Conservation (phyloP, 2,329 filamentous ascomycete species). For the Colletotrichum neosansevieriae region DNA sequence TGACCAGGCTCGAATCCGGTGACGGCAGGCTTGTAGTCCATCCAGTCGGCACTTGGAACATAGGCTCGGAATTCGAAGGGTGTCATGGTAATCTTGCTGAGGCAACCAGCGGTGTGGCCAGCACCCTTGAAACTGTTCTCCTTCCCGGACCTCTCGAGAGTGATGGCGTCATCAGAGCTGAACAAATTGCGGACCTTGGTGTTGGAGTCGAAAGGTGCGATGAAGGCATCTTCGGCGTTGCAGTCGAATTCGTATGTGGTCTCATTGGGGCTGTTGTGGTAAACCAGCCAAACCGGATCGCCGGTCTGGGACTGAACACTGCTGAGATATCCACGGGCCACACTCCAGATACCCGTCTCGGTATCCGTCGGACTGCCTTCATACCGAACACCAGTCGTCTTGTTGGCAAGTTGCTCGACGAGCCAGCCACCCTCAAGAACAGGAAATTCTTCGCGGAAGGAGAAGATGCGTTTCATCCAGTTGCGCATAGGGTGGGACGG, state of each 20-base stretch:
- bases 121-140: slow-evolving; percentile 61
- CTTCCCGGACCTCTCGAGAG: slow-evolving; percentile 58
- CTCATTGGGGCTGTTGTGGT: slow-evolving; percentile 61
- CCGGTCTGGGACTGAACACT: slow-evolving; percentile 64
- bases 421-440: slow-evolving; percentile 71
- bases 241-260: slow-evolving; percentile 70
- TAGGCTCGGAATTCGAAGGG: slow-evolving; percentile 71
- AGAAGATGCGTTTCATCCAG: slow-evolving; percentile 71
- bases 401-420: slow-evolving; percentile 67
- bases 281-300: slow-evolving; percentile 64
- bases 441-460: slow-evolving; percentile 67
- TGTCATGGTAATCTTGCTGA: slow-evolving; percentile 63
- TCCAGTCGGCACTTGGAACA: slow-evolving; percentile 55
- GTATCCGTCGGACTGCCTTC: slow-evolving; percentile 67
- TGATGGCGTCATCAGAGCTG: slow-evolving; percentile 69
- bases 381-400: slow-evolving; percentile 62
- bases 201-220: slow-evolving; percentile 67
- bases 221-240: slow-evolving; percentile 59
- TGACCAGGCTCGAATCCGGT: slow-evolving; percentile 72
- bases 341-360: slow-evolving; percentile 71
- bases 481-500: slow-evolving; percentile 71
- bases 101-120: slow-evolving; percentile 64
- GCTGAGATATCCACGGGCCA: slow-evolving; percentile 62
- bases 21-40: slow-evolving; percentile 61
- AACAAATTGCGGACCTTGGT: slow-evolving; percentile 73